Evolutionary conservation across 148 eudicot species (phyloP).

Genomic region (Camellia lanceoleosa): DNA sequence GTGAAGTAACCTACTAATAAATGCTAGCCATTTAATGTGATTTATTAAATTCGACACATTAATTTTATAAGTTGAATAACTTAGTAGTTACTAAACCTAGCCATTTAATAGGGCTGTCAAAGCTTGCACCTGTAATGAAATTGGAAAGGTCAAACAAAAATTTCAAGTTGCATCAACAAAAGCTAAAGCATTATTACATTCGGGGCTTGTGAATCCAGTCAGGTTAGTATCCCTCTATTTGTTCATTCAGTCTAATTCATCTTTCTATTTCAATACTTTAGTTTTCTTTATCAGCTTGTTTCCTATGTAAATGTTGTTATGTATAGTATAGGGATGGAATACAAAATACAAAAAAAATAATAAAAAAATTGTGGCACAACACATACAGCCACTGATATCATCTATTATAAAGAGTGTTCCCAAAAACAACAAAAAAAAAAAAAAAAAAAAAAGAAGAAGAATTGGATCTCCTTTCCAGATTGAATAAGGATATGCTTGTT

Average conservation of each 20-base stretch:
- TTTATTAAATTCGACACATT: background rate
- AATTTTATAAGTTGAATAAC: background rate
- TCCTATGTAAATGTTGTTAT: background rate
- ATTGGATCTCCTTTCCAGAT: too few species aligned
- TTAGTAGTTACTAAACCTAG: background rate
- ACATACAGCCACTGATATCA: background rate
- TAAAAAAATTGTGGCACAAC: background rate
- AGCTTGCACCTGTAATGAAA: background rate
- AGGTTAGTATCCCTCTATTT: background rate
- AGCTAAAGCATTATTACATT: background rate
- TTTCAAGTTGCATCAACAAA: background rate
- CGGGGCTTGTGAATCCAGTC: background rate
- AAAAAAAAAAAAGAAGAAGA: too few species aligned
- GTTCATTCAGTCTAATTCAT: background rate
- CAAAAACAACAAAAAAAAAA: too few species aligned
- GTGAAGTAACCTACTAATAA: background rate
- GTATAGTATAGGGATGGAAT: background rate
- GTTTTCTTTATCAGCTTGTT: background rate
- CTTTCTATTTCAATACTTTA: background rate
- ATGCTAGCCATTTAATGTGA: background rate
- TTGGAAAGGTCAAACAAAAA: background rate
- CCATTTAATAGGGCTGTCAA: background rate
- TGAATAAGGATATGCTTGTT: too few species aligned
- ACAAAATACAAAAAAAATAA: background rate
- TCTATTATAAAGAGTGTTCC: too few species aligned